These are phyloP conservation scores for Aureobasidium vineae DNA, from an alignment of 2,329 filamentous ascomycete genomes.

Conservation along the genomic window DNA sequence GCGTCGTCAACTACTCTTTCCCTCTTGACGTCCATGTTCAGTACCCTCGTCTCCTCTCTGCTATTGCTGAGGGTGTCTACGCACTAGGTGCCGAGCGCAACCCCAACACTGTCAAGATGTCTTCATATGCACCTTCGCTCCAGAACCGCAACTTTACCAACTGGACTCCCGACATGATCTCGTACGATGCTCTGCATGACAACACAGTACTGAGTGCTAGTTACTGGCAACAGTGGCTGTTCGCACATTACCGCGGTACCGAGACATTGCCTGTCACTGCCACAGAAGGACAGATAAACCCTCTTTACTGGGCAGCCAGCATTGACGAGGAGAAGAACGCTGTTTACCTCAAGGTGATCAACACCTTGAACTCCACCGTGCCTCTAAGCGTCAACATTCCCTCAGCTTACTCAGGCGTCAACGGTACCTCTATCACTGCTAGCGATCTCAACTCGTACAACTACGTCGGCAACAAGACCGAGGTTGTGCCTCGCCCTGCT, in stretches of 20 bases:
- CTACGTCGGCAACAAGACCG: constrained; percentile 32
- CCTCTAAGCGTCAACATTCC: constrained; percentile 33
- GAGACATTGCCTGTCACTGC: constrained; percentile 35
- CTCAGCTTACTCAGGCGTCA: constrained; percentile 31
- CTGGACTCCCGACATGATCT: constrained; percentile 39
- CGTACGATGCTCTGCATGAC: constrained; percentile 35
- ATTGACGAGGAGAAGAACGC: constrained; percentile 31
- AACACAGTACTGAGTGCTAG: constrained; percentile 37
- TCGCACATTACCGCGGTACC: constrained; percentile 34
- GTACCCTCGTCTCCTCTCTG: constrained; percentile 35
- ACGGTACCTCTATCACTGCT: constrained; percentile 35
- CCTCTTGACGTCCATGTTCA: constrained; percentile 32
- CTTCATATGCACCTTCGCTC: constrained; percentile 35
- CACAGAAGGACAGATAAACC: constrained; percentile 34
- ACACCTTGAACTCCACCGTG: constrained; percentile 31
- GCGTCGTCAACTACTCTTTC: constrained; percentile 33
- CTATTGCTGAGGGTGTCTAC: constrained; percentile 37
- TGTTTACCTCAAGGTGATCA: constrained; percentile 33
- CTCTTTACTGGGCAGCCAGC: constrained; percentile 37
- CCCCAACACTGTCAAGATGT: constrained; percentile 35
- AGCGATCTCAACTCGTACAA: constrained; percentile 34
- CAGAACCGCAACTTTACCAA: constrained; percentile 39
- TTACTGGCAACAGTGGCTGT: constrained; percentile 38
- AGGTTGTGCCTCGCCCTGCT: constrained; percentile 32
- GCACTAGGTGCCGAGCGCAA: constrained; percentile 36